Evolutionary conservation across 192 early-diverging fungal species (phyloP).

Genomic region (Gonapodya prolifera): DNA sequence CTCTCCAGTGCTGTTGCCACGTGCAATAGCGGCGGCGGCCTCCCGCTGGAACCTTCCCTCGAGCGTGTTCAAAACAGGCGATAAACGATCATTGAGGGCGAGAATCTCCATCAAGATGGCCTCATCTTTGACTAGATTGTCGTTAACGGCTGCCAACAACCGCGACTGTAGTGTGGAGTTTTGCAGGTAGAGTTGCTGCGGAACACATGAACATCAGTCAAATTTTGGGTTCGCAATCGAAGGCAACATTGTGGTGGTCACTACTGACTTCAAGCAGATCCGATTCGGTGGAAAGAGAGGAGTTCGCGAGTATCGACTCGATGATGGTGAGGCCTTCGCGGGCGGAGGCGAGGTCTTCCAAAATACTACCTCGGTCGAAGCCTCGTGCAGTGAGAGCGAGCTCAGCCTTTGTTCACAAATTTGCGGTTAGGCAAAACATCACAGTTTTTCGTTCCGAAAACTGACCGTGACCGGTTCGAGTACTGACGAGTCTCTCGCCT

Average conservation of each 20-base stretch:
- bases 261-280: too few species aligned
- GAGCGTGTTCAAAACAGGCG: neutral
- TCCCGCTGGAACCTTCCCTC: neutral
- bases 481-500: neutral
- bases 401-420: too few species aligned
- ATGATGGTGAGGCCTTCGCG: neutral
- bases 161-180: neutral
- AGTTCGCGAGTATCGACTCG: neutral
- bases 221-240: too few species aligned
- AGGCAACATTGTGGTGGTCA: too few species aligned
- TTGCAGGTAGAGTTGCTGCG: conserved; percentile 5
- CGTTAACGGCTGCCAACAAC: neutral
- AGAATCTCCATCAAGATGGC: neutral
- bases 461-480: too few species aligned
- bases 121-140: neutral
- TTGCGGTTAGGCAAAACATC: too few species aligned
- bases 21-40: neutral
- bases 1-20: neutral
- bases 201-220: neutral
- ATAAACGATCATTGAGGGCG: neutral
- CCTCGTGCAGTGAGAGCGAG: neutral
- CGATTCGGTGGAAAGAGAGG: too few species aligned
- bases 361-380: neutral
- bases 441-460: too few species aligned
- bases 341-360: neutral